Percentiles rank a stretch among this genome's conserved stretches.
Conservation (phyloP, 306 rosid genomes). For the Quercus dentata region DNA sequence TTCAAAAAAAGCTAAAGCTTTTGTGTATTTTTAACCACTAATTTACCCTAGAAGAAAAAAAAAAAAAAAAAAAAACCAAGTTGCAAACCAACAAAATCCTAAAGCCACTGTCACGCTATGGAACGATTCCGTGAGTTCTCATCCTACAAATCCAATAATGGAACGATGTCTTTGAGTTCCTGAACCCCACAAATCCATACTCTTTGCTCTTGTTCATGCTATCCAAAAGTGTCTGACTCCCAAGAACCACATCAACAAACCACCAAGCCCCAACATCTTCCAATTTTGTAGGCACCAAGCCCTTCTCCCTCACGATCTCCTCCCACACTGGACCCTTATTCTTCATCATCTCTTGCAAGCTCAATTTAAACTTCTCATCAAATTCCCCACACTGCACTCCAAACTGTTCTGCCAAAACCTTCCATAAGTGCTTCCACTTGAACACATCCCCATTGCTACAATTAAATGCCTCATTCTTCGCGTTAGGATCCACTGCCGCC, state of each 20-base stretch:
- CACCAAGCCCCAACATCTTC: slow-evolving; percentile 60
- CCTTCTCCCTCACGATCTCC: slow-evolving; percentile 56
- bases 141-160: slow-evolving; percentile 52
- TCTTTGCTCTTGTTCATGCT: slow-evolving; percentile 71
- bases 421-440: slow-evolving; percentile 71
- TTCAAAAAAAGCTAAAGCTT: not conserved
- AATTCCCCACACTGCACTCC: slow-evolving; percentile 53
- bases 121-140: slow-evolving; percentile 21
- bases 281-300: slow-evolving; percentile 34
- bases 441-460: slow-evolving; percentile 59
- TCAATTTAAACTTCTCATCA: slow-evolving; percentile 35
- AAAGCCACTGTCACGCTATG: not conserved
- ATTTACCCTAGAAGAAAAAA: not conserved
- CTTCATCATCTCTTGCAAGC: slow-evolving; percentile 48
- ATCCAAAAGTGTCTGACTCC: slow-evolving; percentile 1
- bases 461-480: slow-evolving; percentile 60
- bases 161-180: slow-evolving; percentile 62
- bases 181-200: slow-evolving; percentile 68
- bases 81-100: not conserved
- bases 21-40: not conserved
- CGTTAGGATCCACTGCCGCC: slow-evolving; percentile 75
- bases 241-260: slow-evolving; percentile 37
- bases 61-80: not conserved
- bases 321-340: slow-evolving; percentile 61
- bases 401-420: slow-evolving; percentile 63